Evolutionary conservation across 2,329 filamentous ascomycete species (phyloP).

Genomic region (Endocalyx cinctus): DNA sequence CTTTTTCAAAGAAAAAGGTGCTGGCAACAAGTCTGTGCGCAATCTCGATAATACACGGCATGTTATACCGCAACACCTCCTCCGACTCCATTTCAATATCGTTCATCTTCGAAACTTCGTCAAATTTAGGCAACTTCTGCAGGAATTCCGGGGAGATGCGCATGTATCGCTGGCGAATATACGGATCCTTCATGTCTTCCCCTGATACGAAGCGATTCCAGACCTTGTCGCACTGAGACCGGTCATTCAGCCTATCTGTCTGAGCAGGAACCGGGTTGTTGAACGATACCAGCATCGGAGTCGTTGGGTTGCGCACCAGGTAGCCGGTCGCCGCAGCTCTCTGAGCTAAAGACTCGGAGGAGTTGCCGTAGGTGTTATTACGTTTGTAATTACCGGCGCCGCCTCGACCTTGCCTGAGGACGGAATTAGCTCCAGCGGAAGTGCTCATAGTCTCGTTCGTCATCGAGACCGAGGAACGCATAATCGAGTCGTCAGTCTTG

Average conservation of each 20-base stretch:
- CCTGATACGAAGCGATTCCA: constrained; percentile 22
- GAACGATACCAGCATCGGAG: constrained; percentile 24
- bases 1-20: constrained; percentile 29
- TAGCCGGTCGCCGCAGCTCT: constrained; percentile 18
- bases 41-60: constrained; percentile 21
- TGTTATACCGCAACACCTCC: constrained; percentile 19
- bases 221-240: constrained; percentile 16
- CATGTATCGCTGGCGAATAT: constrained; percentile 17
- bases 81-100: constrained; percentile 20
- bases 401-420: constrained; percentile 24
- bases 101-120: constrained; percentile 23
- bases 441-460: constrained; percentile 18
- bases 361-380: constrained; percentile 7
- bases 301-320: constrained; percentile 23
- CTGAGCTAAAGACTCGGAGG: constrained; percentile 1
- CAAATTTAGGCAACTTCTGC: constrained; percentile 22
- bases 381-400: constrained; percentile 26
- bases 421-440: constrained; percentile 10
- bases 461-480: constrained; percentile 12
- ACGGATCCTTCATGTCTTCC: constrained; percentile 11
- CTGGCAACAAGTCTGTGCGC: constrained; percentile 27
- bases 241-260: constrained; percentile 21
- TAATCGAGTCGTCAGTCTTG: constrained; percentile 5
- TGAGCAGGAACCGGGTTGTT: constrained; percentile 23
- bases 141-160: constrained; percentile 26